Base-by-base conservation (phyloP, 2,329 filamentous ascomycete genomes). In the Aureobasidium melanogenum region DNA sequence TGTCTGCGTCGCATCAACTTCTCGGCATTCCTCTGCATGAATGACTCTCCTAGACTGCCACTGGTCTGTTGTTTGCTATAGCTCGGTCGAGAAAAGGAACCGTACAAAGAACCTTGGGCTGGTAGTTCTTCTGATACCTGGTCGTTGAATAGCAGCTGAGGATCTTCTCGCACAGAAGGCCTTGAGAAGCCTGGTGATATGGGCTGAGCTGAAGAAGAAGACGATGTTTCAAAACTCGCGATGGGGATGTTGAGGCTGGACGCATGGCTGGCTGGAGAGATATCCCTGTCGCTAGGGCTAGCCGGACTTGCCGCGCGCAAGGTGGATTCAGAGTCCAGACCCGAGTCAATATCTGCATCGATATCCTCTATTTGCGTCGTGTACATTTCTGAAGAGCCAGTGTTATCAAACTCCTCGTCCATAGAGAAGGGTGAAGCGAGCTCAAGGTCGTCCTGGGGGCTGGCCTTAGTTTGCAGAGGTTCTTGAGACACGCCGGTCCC, bases 11-110 rank as follows among this genome's bases (percentile, higher is more conserved):
- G 32, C 65, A 66, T 68, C 64, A 71, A 65, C 59, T 66, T 61
- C 62, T 71, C 69, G n/a, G 71, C 71, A 63, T 70, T 69, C 24
- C 66, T 61, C 10, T 67, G 68, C 72, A 74, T 74, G 51, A 67
- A 74, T 6, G 64, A 67, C 66, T 73, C 72, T 10, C 72, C 72
- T 24, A 73, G 51, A 43, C 65, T 67, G n/a, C 72, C 70, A 34
- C 22, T 48, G 24, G 39, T 52, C 39, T 56, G 46, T 44, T 59
- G 51, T 32, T 41, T 54, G 34, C 41, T 36, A 32, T 55, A 55
- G 34, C 59, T 56, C 30, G 59, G 50, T 17, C 59, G 28, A 12
- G 59, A 61, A 32, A 61, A 61, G 14, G 59, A 48, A 24, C 48
- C 59, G 34, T 61, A 61, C n/a, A 61, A n/a, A 0, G 59, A 24